phyloP scores from a whole-genome alignment of 345 rosid genomes.

The Pseudoturritis turrita region DNA sequence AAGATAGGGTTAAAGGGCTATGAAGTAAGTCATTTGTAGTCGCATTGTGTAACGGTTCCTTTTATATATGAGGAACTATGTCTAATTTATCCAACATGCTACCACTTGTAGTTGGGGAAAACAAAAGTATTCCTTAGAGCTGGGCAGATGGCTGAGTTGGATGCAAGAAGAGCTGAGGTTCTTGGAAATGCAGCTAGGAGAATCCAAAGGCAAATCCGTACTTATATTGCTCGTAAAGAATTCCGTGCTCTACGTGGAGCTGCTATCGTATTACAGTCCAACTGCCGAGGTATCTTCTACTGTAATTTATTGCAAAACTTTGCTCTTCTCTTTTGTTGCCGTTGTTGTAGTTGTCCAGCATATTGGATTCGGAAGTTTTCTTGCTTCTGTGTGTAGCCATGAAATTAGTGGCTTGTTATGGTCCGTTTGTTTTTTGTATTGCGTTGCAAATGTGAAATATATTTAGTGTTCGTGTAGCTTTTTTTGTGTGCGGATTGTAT shows the following conservation, averaged over 20 bases:
- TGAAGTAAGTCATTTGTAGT: constrained; percentile 55
- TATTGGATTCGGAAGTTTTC: neutral
- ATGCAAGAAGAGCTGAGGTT: constrained; percentile 96
- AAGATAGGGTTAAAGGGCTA: constrained; percentile 91
- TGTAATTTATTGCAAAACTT: neutral
- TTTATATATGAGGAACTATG: neutral
- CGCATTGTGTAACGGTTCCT: neutral
- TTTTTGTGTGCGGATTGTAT: neutral
- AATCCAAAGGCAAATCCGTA: constrained; percentile 81
- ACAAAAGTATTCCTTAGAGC: constrained; percentile 93
- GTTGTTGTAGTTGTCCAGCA: neutral
- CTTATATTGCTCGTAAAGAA: constrained; percentile 84
- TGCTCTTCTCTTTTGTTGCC: neutral
- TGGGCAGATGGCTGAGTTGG: constrained; percentile 99
- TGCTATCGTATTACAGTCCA: constrained; percentile 73
- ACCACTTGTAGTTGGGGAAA: constrained; percentile 74
- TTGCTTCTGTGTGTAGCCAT: neutral
- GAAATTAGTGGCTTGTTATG: neutral
- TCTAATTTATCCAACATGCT: neutral
- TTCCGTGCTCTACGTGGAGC: constrained; percentile 74
- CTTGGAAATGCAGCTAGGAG: constrained; percentile 96
- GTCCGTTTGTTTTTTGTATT: neutral
- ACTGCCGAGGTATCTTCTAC: constrained; percentile 69
- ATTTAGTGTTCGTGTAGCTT: neutral
- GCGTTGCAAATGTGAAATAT: neutral